Evolutionary conservation across 1,139 yeast genomes (phyloP).

Genomic region (Saccharomycopsis hybrid): DNA sequence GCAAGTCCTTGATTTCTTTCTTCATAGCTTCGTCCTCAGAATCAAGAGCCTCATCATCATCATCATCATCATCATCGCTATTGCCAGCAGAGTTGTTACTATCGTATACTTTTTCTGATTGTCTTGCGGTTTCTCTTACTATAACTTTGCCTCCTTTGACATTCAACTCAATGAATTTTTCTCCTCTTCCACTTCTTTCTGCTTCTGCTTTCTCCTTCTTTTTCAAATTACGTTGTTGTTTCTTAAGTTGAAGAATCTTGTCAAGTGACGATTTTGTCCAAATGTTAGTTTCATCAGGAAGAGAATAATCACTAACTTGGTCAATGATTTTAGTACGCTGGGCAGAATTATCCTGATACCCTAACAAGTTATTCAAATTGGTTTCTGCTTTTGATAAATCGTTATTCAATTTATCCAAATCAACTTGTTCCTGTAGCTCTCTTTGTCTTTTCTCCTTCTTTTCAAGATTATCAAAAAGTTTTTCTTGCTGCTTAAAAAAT

Average conservation of each 20-base stretch:
- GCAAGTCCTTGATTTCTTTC: constrained; percentile 31
- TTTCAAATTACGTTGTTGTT: constrained; percentile 70
- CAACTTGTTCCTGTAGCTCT: constrained; percentile 25
- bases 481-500: constrained; percentile 62
- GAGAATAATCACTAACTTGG: constrained; percentile 83
- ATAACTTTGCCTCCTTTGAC: constrained; percentile 76
- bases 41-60: constrained; percentile 19
- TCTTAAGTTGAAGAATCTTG: constrained; percentile 72
- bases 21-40: constrained; percentile 22
- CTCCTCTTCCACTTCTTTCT: constrained; percentile 64
- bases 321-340: constrained; percentile 91
- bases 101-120: constrained; percentile 3
- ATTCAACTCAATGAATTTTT: constrained; percentile 68
- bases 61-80: constrained; percentile 24
- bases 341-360: constrained; percentile 80
- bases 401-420: constrained; percentile 31
- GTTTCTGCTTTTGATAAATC: constrained; percentile 61
- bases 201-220: constrained; percentile 54
- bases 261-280: constrained; percentile 85
- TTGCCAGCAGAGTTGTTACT: constrained; percentile 19
- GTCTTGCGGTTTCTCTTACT: constrained; percentile 27
- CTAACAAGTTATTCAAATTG: constrained; percentile 62
- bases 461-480: constrained; percentile 48
- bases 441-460: constrained; percentile 33
- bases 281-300: constrained; percentile 47